These are phyloP conservation scores for Cladorrhinum sp. DNA, from an alignment of 2,329 filamentous ascomycete species.

Conservation along the genomic window DNA sequence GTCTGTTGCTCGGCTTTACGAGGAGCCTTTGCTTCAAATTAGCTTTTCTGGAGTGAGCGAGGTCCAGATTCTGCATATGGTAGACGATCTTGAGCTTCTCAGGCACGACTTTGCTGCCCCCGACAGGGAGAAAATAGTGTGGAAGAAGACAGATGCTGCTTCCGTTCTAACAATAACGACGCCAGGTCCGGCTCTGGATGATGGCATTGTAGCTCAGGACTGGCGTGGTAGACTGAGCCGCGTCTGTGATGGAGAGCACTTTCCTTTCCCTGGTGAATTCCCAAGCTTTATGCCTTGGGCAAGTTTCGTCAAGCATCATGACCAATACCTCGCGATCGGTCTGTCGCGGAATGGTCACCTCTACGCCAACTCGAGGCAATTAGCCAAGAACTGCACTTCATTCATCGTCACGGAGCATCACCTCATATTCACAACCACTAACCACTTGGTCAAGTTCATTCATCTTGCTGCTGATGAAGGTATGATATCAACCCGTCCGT, in stretches of 20 bases:
- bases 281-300: constrained; percentile 51
- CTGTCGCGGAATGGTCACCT: constrained; percentile 74
- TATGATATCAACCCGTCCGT: too few relatives aligned
- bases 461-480: constrained; percentile 67
- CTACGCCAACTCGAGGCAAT: constrained; percentile 69
- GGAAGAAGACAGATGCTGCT: constrained; percentile 16
- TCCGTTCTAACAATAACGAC: constrained; percentile 23
- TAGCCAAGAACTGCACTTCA: constrained; percentile 88
- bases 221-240: constrained; percentile 43
- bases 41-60: constrained; percentile 29
- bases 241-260: constrained; percentile 33
- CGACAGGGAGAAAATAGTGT: background rate
- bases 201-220: constrained; percentile 45
- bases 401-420: constrained; percentile 79
- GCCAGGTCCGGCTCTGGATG: constrained; percentile 16
- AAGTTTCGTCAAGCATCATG: constrained; percentile 44
- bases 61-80: constrained; percentile 37
- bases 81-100: constrained; percentile 28
- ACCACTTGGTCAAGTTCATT: constrained; percentile 90
- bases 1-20: constrained; percentile 6
- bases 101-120: constrained; percentile 19
- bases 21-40: constrained; percentile 30
- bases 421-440: constrained; percentile 87
- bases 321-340: constrained; percentile 51
- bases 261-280: constrained; percentile 40